Base-by-base conservation (phyloP, 305 asterid genomes). In the Solanum aculeatissimum region DNA sequence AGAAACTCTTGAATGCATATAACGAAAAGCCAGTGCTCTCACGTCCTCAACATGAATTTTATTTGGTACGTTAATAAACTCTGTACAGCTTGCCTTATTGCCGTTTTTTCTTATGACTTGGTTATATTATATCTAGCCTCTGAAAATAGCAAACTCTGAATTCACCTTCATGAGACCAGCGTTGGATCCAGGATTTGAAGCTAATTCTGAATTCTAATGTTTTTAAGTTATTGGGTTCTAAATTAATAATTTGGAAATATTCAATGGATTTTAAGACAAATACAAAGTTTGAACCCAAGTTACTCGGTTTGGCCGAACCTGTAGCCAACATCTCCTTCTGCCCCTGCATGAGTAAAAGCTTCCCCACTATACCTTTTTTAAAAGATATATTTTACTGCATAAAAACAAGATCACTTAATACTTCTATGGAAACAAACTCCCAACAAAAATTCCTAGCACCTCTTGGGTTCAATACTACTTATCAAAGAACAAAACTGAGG, bases 11-110 rank as follows among this genome's bases (percentile, higher is more conserved):
- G 93, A 92, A 91, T 84, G 94, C 97, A 85, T 96, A 94, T 89
- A 94, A 96, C n/a, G 99, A 94, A 87, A 95, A 94, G 86, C 99
- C 99, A 0, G 92, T 95, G 84, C 98, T 96, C 84, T 88, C 99
- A 9, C 98, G 98, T 65, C 98, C 99, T 71, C 99, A 96, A 80
- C 99, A 96, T 87, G 95, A 93, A 84, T 96, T 94, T 89, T 91
- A 92, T 96, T 81, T 88, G 97, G 98, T 96, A 91, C 80, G 78
- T 69, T 82, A 58, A 35, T 43, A 25, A 66, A n/a, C 55, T 83
- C 14, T 3, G 54, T 10, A 45, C 58, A 40, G 83, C 54, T 81
- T 49, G 72, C 18, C 38, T 49, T 32, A 25, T 21, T 63, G 12
- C 27, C 14, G 5, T 23, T 74, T 23, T 7, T 21, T 21, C 4